Evolutionary conservation across 352 stramenopile genomes (phyloP), one percentile per base, ranked within the genome.

Genomic region (Pythium oligandrum): DNA sequence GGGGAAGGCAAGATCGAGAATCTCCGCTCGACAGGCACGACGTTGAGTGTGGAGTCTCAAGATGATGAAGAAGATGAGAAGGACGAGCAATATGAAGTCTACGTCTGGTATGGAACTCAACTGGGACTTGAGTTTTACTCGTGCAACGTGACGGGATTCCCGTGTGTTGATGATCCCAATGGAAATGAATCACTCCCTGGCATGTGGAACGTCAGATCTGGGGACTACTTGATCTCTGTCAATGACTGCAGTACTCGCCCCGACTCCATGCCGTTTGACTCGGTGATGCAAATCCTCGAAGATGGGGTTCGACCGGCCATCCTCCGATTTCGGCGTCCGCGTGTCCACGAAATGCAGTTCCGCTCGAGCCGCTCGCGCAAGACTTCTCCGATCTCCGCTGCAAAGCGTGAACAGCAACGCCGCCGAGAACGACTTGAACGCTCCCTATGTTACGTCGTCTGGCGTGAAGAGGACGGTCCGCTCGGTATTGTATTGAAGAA

Each of bases 371-470:
- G 58, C 42, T 48, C 63, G 10, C 62, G 59, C 9, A 50, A 59
- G 5, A 47, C 54, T 12, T 53, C 45, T 1, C 36, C 44, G 3
- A 44, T 47, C 58, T 26, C 17, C 17, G 17, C 17, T 26, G 17
- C 17, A 26, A 59, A 65, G 52, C 52, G 53, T 32, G 58, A 75
- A n/a, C 60, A 71, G 36, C 69, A 73, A 35, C 57, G 59, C 43
- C 66, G 68, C n/a, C 78, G 78, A 45, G 71, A 84, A 44, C 64
- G 71, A 4, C 70, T 86, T 4, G 73, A 89, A 61, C 57, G 64
- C 17, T 74, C 72, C 17, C 60, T 89, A 44, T 80, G 74, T 50
- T 84, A 89, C 55, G 52, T 89, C 6, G 69, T 89, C 36, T 87
- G 75, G 73, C 66, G 74, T 48, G 78, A 89, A 60, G 78, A 87